Base-by-base conservation (phyloP, 192 early-diverging fungal genomes). In the Entomortierella chlamydospora region DNA sequence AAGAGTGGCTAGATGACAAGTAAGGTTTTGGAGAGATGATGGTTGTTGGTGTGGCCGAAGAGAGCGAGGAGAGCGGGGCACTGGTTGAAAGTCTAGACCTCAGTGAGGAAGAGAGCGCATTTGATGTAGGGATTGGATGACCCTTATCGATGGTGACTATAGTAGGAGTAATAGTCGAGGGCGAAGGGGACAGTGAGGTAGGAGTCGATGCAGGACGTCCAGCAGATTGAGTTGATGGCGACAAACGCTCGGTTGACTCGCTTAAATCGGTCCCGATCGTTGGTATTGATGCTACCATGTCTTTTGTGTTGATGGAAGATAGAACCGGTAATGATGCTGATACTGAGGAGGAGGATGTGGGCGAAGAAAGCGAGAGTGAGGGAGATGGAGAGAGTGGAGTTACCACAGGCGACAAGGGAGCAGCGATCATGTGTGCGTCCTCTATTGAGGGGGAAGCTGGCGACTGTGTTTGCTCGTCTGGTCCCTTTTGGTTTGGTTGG, bases 111-210 rank as follows among this genome's bases (percentile, higher is more conserved):
- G 76, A 70, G 26, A 79, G 63, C 15, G 76, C 76, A 54, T 70
- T 79, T 9, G 76, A 79, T 29, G 76, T 79, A 8, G 76, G 76
- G 68, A 79, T 79, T 51, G 76, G 68, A 61, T 66, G 76, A 61
- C 76, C 76, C 51, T 79, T 79, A 57, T 79, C 74, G 25, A 58
- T 63, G 68, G 66, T 52, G 61, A 41, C 22, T 57, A 57, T 57
- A 50, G 56, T 64, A 55, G 62, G 60, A 20, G 49, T 31, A 9
- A 57, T 17, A 12, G 71, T 26, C 37, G 55, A 64, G 45, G 67
- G 61, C 6, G 73, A 78, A 28, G 73, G 60, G 4, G 61, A 43
- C 17, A 30, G 47, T 39, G 71, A 53, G 15, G 61, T 22, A 18
- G 57, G 37, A 20, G 66, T 42, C 11, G 51, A 26, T 34, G 68